Base-by-base conservation (phyloP, 768 basidiomycete genomes). In the Russula sp. region DNA sequence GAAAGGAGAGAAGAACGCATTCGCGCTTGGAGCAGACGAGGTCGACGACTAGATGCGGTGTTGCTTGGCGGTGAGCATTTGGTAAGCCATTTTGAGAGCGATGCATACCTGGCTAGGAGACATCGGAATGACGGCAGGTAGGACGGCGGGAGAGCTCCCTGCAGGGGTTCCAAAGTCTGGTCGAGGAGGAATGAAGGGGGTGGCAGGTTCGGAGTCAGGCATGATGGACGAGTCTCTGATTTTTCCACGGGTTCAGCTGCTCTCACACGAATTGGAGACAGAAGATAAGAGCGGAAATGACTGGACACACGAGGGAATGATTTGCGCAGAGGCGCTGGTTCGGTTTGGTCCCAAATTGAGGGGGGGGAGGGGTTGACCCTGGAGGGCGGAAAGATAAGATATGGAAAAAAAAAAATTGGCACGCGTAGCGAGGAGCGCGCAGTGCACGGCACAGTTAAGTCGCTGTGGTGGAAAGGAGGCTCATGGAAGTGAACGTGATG, bases 111-210 rank as follows among this genome's bases (percentile, higher is more conserved):
- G 64, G 42, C 58, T 47, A 27, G 61, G 53, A 18, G 71, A 69
- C 20, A 70, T 69, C 0, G 74, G 73, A 22, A 75, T 62, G 27
- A 73, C 73, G 2, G 71, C 65, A 6, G 71, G 66, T 13, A 66
- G 60, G 13, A 68, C 55, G 18, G 64, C 62, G 9, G 69, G 61
- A n/a, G 70, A 66, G 14, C 61, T 61, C 16, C 69, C 68, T 31
- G 67, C 64, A 20, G 57, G 64, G 16, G 45, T 57, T 6, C 57
- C 42, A 31, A 71, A 40, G 5, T 69, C 69, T 9, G 73, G 72
- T 22, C 66, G 67, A 27, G 72, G 73, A 39, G 74, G 74, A 40
- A 75, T 72, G 50, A 75, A 72, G 18, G 74, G 73, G 5, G 72
- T 68, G 6, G 57, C 57, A n/a, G 67, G 67, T 53, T 60, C 65